These are phyloP conservation scores for Eragrostis curvula DNA, from an alignment of 176 grass and related monocot species.

Conservation along the genomic window DNA sequence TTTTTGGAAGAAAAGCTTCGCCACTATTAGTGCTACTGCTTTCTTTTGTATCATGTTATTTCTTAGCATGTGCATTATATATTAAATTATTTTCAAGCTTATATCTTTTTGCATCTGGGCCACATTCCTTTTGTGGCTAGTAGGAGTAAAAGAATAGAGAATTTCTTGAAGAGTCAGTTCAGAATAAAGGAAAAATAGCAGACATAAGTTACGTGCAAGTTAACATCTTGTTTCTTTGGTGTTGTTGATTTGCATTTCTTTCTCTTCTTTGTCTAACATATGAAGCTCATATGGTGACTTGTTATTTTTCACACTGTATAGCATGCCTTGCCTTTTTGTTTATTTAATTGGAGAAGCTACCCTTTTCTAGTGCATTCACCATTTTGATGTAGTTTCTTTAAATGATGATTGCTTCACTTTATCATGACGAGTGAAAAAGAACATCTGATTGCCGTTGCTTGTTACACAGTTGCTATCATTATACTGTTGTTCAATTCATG, in stretches of 20 bases:
- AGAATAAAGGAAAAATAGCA: constrained; percentile 24
- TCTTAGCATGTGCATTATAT: neutral
- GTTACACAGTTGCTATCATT: neutral
- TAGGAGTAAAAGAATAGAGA: neutral
- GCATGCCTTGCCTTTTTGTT: neutral
- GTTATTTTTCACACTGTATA: neutral
- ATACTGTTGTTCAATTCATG: constrained; percentile 22
- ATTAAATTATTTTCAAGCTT: neutral
- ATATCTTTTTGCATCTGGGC: neutral
- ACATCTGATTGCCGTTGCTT: neutral
- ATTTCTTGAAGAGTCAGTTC: neutral
- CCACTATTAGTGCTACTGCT: neutral
- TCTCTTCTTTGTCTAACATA: neutral
- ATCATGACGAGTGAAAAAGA: constrained; percentile 20
- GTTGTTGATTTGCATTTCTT: neutral
- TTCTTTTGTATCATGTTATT: constrained; percentile 1
- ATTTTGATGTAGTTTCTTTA: neutral
- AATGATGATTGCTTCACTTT: constrained; percentile 9
- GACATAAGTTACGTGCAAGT: neutral
- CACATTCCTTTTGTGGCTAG: constrained; percentile 5
- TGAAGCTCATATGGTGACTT: neutral
- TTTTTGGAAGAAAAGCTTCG: neutral
- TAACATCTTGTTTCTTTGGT: neutral
- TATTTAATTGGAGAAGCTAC: neutral
- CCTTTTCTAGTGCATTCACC: constrained; percentile 2